Evolutionary conservation across 192 early-diverging fungal species (phyloP), one percentile per base, ranked within the genome.

Genomic region (Dissophora globulifera): DNA sequence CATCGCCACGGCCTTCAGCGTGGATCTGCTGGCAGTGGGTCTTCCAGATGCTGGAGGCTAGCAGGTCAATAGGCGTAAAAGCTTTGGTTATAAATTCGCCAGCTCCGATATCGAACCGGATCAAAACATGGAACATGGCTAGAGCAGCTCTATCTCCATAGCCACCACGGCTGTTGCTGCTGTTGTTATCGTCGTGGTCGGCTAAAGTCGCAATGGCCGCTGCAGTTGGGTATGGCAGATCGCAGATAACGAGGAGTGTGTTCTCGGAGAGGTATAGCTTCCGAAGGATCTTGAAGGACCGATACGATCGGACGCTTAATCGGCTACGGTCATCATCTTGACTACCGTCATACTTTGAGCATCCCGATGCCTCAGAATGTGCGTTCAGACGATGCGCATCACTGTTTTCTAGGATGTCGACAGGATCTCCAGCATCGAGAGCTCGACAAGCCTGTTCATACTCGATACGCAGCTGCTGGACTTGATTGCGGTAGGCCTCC

Each of bases 111-210:
- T 60, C 25, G 50, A 75, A 66, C 22, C 70, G 70, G 42, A 75
- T 75, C 57, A 75, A 32, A 19, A 75, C n/a, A 60, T 75, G 70
- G 40, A 75, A 75, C 50, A 58, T 65, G 26, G 27, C 41, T n/a
- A n/a, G n/a, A n/a, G n/a, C n/a, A n/a, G n/a, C n/a, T n/a, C n/a
- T n/a, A n/a, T n/a, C n/a, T n/a, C n/a, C n/a, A n/a, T n/a, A n/a
- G n/a, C n/a, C n/a, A n/a, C n/a, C n/a, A n/a, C n/a, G n/a, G n/a
- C n/a, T n/a, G n/a, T n/a, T n/a, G n/a, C n/a, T n/a, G n/a, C n/a
- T n/a, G n/a, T n/a, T n/a, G n/a, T n/a, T n/a, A n/a, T n/a, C n/a
- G n/a, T n/a, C n/a, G n/a, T n/a, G n/a, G n/a, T n/a, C n/a, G n/a
- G n/a, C n/a, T n/a, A n/a, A 38, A 38, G 35, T 13, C 6, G 35